Evolutionary conservation across 306 rosid genomes (phyloP), one percentile per base, ranked within the genome.

Genomic region (Potentilla sterilis): DNA sequence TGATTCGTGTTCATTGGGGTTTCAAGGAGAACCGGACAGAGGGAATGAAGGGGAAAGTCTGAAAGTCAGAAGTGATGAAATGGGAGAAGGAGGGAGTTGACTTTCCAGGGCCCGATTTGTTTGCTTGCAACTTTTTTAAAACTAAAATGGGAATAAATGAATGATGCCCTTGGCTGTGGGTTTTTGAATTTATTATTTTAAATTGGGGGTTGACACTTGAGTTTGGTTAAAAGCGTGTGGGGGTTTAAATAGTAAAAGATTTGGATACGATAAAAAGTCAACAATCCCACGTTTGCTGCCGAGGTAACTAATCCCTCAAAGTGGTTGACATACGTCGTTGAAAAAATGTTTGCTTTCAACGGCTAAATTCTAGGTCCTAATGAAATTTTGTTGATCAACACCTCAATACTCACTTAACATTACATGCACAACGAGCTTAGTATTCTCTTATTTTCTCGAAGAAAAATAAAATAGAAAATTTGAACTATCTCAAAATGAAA

Each of bases 81-180:
- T 34, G 34, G n/a, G 68, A 21, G 81, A 74, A 24, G 81, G 65
- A 68, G 37, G 51, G 66, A 78, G 83, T 89, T 92, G 96, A 90
- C 96, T 75, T 76, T 75, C 34, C 7, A 5, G 18, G 24, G 24
- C 48, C 2, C 28, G 52, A 15, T 72, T 65, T 43, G 70, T 40
- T 51, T 59, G 19, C 61, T 83, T 62, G 55, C 67, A 69, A 7
- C 55, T 62, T n/a, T 37, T 37, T 5, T 54, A 15, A 65, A 67
- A 74, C 28, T 11, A 5, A 37, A 65, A 42, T 24, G 67, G 15
- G 19, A 52, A 76, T 47, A 70, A 28, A 28, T 28, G 40, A 37
- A 37, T 14, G 12, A 61, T 69, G 47, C 16, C 19, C 52, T 54
- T 4, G n/a, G 51, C 51, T 47, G 13, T 12, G 18, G 66, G 67